Conservation (phyloP, 352 stramenopile genomes). For the Phytophthora sansomeana region DNA sequence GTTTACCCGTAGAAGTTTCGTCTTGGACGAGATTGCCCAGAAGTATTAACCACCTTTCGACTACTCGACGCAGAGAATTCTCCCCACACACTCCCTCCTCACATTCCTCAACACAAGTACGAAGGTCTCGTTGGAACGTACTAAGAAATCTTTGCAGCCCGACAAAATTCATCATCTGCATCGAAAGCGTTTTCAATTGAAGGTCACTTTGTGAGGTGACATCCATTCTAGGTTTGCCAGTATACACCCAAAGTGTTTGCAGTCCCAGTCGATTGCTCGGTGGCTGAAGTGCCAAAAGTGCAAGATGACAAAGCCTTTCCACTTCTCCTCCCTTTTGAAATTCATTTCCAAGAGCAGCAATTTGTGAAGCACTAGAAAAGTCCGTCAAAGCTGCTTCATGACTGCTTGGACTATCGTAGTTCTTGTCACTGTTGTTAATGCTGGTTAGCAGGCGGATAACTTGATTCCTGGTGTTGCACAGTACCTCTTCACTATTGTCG, state of each 20-base stretch:
- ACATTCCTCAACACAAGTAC: conserved; percentile 5
- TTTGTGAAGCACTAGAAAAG: conserved; percentile 26
- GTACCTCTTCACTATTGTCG: not conserved
- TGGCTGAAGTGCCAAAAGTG: conserved; percentile 24
- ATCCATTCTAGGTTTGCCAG: conserved; percentile 1
- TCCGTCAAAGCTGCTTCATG: conserved; percentile 11
- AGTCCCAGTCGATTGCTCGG: conserved; percentile 13
- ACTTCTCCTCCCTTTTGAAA: conserved; percentile 3
- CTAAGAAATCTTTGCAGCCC: conserved; percentile 1
- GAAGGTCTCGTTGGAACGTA: conserved; percentile 4
- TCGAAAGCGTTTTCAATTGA: conserved; percentile 1
- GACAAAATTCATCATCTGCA: conserved; percentile 16
- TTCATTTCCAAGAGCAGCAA: not conserved
- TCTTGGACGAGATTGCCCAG: conserved; percentile 14
- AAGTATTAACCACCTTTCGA: conserved; percentile 12
- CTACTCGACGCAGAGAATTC: not conserved
- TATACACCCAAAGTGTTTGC: conserved; percentile 21
- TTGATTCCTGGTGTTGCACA: conserved; percentile 24
- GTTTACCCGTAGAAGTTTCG: no score
- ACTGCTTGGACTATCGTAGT: not conserved
- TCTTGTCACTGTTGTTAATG: not conserved
- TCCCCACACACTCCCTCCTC: not conserved
- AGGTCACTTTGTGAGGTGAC: not conserved
- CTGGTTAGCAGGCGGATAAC: not conserved
- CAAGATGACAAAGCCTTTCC: conserved; percentile 21